Percentiles rank a stretch among this genome's conserved stretches.
Conservation (phyloP, 73 alveolate species). For the Tetrahymena thermophila region DNA sequence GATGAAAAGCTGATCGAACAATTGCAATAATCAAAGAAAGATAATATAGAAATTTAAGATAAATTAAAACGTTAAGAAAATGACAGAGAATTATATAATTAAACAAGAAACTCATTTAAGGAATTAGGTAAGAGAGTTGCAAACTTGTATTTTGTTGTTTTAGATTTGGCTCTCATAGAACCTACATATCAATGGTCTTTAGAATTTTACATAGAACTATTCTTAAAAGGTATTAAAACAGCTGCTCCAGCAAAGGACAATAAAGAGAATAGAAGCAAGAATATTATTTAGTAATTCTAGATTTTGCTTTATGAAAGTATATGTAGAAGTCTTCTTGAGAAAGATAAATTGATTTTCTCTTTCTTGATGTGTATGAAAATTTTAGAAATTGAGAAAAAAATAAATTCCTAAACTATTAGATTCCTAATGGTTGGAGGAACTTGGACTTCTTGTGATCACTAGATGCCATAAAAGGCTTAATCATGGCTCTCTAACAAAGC, state of each 20-base stretch:
- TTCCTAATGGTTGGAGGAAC: constrained; percentile 95
- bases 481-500: constrained; percentile 87
- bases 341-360: constrained; percentile 86
- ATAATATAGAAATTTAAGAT: constrained; percentile 52
- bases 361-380: constrained; percentile 79
- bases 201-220: constrained; percentile 47
- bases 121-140: constrained; percentile 79
- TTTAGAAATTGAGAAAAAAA: constrained; percentile 59
- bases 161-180: constrained; percentile 65
- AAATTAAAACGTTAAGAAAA: constrained; percentile 54
- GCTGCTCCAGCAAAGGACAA: constrained; percentile 40
- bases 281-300: constrained; percentile 64
- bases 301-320: constrained; percentile 58
- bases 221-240: constrained; percentile 55
- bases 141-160: constrained; percentile 69
- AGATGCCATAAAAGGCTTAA: constrained; percentile 73
- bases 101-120: constrained; percentile 49
- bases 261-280: constrained; percentile 58
- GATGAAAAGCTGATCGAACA: constrained; percentile 72
- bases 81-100: constrained; percentile 50
- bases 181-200: constrained; percentile 81
- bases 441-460: constrained; percentile 68
- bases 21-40: constrained; percentile 63
- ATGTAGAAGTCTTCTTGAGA: constrained; percentile 90
- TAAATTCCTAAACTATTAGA: constrained; percentile 62